These are phyloP conservation scores for Cokeromyces recurvatus DNA, from an alignment of 371 early-diverging fungal genomes.

Conservation along the genomic window DNA sequence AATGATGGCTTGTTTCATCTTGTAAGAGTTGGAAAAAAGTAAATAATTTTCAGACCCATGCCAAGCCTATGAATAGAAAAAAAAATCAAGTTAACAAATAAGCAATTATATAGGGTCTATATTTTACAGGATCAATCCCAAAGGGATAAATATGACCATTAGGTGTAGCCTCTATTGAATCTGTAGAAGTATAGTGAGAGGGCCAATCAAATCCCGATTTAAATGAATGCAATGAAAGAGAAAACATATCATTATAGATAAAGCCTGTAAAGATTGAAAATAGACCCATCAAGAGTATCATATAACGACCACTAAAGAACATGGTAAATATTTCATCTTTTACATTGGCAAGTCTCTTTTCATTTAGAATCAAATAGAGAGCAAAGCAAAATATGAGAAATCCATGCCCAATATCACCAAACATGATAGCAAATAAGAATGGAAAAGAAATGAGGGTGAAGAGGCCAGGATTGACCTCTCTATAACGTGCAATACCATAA, in stretches of 20 bases:
- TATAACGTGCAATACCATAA: slow-evolving; percentile 98
- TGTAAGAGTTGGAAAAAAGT: slow-evolving; percentile 98
- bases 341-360: slow-evolving; percentile 71
- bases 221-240: slow-evolving; percentile 75
- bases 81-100: slow-evolving; percentile 46
- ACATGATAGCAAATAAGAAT: slow-evolving; percentile 99
- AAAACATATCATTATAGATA: slow-evolving; percentile 98
- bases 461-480: slow-evolving; percentile 99
- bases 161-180: slow-evolving; percentile 38
- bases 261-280: slow-evolving; percentile 98
- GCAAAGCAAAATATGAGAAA: slow-evolving; percentile 78
- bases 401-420: slow-evolving; percentile 99
- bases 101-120: background rate
- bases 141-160: slow-evolving; percentile 58
- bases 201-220: slow-evolving; percentile 75
- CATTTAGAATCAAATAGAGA: slow-evolving; percentile 76
- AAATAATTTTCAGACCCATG: slow-evolving; percentile 90
- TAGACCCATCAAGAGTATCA: slow-evolving; percentile 94
- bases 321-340: slow-evolving; percentile 86
- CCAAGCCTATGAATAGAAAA: slow-evolving; percentile 76
- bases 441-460: slow-evolving; percentile 99
- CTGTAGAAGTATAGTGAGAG: slow-evolving; percentile 35
- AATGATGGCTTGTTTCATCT: slow-evolving; percentile 99
- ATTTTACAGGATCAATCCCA: slow-evolving; percentile 75
- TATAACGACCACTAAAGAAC: slow-evolving; percentile 96